A percentile compares a stretch with the other conserved stretches of the same genome.
Evolutionary conservation across 495 filamentous ascomycete genomes (phyloP).

Genomic region (Penicillium ucsense): DNA sequence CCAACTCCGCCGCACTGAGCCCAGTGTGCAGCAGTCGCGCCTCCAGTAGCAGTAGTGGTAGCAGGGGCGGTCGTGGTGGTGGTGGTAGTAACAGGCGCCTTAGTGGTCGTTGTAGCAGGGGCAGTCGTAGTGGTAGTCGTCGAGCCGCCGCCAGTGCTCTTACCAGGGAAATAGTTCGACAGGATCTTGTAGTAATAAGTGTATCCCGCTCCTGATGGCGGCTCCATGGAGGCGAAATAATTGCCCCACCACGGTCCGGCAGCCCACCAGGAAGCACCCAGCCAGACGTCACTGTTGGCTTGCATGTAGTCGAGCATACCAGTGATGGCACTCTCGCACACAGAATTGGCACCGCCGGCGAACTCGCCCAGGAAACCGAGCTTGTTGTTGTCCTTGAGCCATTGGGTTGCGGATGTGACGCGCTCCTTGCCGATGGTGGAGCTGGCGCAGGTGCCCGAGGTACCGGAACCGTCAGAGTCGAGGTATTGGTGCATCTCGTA

Average conservation of each 20-base stretch:
- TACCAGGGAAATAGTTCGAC: not conserved
- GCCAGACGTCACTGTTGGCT: conserved; percentile 58
- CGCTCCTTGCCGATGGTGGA: conserved; percentile 55
- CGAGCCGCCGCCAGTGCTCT: not conserved
- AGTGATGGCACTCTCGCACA: conserved; percentile 53
- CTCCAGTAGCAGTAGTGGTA: not conserved
- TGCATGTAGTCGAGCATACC: conserved; percentile 52
- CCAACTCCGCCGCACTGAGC: conserved; percentile 41
- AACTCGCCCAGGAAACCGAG: conserved; percentile 61
- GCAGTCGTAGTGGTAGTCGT: not conserved
- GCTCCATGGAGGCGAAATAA: conserved; percentile 32
- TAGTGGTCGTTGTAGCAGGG: not conserved
- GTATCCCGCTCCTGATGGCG: not conserved
- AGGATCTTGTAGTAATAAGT: not conserved
- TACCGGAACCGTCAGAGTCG: conserved; percentile 54
- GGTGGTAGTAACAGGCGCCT: not conserved
- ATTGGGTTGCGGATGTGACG: conserved; percentile 52
- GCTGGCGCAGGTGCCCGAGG: conserved; percentile 47
- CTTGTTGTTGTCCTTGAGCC: conserved; percentile 59
- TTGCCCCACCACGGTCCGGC: conserved; percentile 49
- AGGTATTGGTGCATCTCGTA: conserved; percentile 45
- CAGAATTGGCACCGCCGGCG: conserved; percentile 55
- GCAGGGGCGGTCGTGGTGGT: conserved; percentile 1
- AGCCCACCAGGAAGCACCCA: conserved; percentile 61
- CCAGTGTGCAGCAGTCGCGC: conserved; percentile 19